Percentiles rank a stretch among this genome's conserved stretches.
phyloP scores from a whole-genome alignment of 2,329 filamentous ascomycete genomes.

The Blastomyces silverae region DNA sequence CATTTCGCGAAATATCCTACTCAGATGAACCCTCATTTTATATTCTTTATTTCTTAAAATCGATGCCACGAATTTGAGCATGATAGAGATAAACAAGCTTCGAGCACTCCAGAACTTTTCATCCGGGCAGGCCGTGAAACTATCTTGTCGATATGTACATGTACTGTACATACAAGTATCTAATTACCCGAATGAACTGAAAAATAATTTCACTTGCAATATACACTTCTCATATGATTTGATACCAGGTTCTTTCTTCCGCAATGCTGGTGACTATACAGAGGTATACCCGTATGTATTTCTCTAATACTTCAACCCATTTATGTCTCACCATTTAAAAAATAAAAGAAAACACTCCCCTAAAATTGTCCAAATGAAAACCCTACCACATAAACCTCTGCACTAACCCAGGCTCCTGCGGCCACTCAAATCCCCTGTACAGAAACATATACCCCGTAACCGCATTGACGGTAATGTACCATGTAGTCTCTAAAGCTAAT shows the following conservation, averaged over 20 bases:
- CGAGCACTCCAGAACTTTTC: neutral
- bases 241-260: neutral
- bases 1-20: neutral
- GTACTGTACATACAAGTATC: neutral
- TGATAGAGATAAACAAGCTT: neutral
- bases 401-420: constrained; percentile 50
- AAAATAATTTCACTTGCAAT: neutral
- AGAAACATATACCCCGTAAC: constrained; percentile 52
- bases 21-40: neutral
- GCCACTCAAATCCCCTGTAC: constrained; percentile 52
- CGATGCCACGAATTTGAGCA: neutral
- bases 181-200: neutral
- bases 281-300: neutral
- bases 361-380: neutral
- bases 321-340: neutral
- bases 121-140: neutral
- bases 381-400: constrained; percentile 56
- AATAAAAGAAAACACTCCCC: neutral
- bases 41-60: neutral
- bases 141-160: neutral
- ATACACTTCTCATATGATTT: neutral
- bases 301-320: neutral
- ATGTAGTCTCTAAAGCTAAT: constrained; percentile 48
- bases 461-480: constrained; percentile 51
- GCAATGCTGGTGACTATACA: neutral